Evolutionary conservation across 1,284 basidiomycete genomes (phyloP).

Genomic region (Trichosporon asahii): DNA sequence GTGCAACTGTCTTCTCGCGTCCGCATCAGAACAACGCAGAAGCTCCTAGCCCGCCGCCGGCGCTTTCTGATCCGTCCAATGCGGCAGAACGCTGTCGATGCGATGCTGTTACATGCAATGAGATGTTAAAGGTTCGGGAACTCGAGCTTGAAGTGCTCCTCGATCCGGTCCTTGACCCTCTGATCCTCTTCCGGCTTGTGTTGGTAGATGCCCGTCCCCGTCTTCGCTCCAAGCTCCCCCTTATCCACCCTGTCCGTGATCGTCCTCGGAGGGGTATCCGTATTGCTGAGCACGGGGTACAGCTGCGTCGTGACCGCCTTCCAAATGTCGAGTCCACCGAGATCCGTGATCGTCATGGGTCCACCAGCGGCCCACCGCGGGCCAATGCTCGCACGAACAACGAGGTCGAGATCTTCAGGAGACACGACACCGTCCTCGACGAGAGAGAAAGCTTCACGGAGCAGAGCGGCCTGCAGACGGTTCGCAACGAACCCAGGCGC

Average conservation of each 20-base stretch:
- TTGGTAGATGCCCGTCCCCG: conserved; percentile 15
- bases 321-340: conserved; percentile 21
- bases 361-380: conserved; percentile 20
- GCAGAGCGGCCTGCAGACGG: conserved; percentile 20
- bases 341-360: conserved; percentile 19
- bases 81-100: no score
- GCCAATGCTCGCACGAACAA: conserved; percentile 17
- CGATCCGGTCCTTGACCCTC: conserved; percentile 9
- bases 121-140: conserved; percentile 7
- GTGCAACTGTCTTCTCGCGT: no score
- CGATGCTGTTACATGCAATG: not conserved
- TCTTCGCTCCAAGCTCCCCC: conserved; percentile 18
- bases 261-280: conserved; percentile 4
- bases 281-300: conserved; percentile 15
- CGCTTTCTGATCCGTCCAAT: no score
- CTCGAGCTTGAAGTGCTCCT: conserved; percentile 17
- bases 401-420: conserved; percentile 17
- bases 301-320: conserved; percentile 18
- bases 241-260: conserved; percentile 8
- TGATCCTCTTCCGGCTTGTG: conserved; percentile 14
- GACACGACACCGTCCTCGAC: conserved; percentile 18
- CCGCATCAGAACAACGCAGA: no score
- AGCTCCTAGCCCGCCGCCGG: no score
- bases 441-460: conserved; percentile 18
- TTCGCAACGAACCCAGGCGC: conserved; percentile 23